Percentiles rank a stretch among this genome's conserved stretches.
Evolutionary conservation across 345 rosid genomes (phyloP).

Genomic region (Eucalyptus guilfoylei): DNA sequence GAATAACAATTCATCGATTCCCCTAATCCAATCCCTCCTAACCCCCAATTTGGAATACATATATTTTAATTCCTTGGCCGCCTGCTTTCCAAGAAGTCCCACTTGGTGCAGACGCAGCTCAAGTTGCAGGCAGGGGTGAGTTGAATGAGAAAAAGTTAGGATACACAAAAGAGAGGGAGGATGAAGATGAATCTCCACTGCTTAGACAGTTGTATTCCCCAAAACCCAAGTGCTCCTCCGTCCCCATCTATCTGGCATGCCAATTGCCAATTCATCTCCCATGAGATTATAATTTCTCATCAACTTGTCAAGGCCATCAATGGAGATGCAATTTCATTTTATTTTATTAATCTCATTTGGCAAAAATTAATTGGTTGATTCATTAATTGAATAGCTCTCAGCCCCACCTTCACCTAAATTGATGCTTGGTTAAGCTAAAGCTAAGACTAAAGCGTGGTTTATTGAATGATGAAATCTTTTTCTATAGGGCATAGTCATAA

Average conservation of each 20-base stretch:
- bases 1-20: neutral
- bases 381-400: neutral
- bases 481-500: neutral
- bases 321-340: neutral
- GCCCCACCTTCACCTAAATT: neutral
- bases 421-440: neutral
- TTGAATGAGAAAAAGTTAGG: neutral
- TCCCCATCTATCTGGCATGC: neutral
- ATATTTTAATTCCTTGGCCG: neutral
- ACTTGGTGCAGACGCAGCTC: neutral
- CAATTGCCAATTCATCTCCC: neutral
- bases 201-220: neutral
- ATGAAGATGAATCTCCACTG: neutral
- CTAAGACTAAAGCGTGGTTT: neutral
- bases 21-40: neutral
- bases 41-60: neutral
- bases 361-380: neutral
- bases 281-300: neutral
- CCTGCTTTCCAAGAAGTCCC: neutral
- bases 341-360: neutral
- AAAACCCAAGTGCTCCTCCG: neutral
- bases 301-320: neutral
- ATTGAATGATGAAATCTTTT: neutral
- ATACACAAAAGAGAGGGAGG: neutral
- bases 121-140: neutral